Conservation (phyloP, 2,329 filamentous ascomycete species). For the Trichoderma endophyticum region DNA sequence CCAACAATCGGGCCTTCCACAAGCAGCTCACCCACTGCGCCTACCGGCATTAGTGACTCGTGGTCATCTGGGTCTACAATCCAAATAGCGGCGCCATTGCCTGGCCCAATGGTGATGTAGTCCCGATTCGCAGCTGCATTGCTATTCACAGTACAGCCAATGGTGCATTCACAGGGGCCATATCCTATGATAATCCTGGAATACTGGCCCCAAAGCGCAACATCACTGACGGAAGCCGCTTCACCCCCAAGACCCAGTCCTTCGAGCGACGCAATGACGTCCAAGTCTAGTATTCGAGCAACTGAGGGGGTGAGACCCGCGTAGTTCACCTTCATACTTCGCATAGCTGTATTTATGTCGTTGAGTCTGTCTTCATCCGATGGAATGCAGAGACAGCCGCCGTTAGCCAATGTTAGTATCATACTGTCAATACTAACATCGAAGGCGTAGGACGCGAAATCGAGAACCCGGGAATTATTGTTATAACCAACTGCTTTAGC, state of each 20-base stretch:
- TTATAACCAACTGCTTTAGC: neutral
- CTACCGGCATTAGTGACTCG: conserved; percentile 21
- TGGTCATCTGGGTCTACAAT: conserved; percentile 26
- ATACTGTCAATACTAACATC: conserved; percentile 22
- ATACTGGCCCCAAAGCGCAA: neutral
- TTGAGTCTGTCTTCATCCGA: conserved; percentile 16
- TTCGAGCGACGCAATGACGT: neutral
- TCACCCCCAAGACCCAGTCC: neutral
- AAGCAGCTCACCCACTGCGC: conserved; percentile 33
- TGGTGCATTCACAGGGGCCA: conserved; percentile 34
- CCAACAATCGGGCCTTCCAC: conserved; percentile 47
- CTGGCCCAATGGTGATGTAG: conserved; percentile 20
- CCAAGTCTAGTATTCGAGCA: conserved; percentile 1
- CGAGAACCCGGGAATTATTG: neutral
- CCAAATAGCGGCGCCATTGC: conserved; percentile 25
- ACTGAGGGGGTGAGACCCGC: conserved; percentile 5
- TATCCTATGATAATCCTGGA: conserved; percentile 38
- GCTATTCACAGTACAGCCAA: conserved; percentile 19
- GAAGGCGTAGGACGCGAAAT: conserved; percentile 20
- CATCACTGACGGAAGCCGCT: neutral
- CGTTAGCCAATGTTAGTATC: conserved; percentile 18
- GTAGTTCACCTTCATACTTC: neutral
- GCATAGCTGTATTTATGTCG: neutral
- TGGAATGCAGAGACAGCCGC: conserved; percentile 23
- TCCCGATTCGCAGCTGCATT: neutral